Evolutionary conservation across 2,329 filamentous ascomycete genomes (phyloP).

Genomic region (Exophiala aquamarina): DNA sequence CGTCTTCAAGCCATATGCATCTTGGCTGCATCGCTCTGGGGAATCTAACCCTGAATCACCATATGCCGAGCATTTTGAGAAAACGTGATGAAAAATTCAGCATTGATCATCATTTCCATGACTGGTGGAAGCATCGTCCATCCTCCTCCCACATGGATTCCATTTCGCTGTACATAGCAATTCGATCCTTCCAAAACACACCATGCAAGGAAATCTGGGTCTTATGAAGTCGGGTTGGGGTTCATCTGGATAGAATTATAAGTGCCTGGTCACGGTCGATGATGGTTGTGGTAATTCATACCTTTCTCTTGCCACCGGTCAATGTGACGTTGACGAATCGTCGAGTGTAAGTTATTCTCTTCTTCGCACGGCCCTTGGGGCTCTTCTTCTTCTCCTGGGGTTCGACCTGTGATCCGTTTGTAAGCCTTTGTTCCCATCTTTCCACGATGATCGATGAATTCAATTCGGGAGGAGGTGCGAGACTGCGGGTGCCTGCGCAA

Average conservation of each 20-base stretch:
- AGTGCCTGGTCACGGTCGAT: neutral
- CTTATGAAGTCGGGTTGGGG: slow-evolving; percentile 76
- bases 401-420: slow-evolving; percentile 62
- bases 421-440: slow-evolving; percentile 7
- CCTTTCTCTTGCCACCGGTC: slow-evolving; percentile 98
- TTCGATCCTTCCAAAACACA: no score
- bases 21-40: neutral
- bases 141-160: neutral
- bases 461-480: slow-evolving; percentile 19
- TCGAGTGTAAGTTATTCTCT: slow-evolving; percentile 93
- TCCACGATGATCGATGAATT: neutral
- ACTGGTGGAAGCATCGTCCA: neutral
- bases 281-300: slow-evolving; percentile 44
- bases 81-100: neutral
- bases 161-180: neutral
- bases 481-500: slow-evolving; percentile 14
- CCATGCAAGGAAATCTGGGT: neutral
- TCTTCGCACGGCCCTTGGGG: slow-evolving; percentile 96
- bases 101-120: neutral
- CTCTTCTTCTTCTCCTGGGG: slow-evolving; percentile 93
- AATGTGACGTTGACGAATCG: slow-evolving; percentile 98
- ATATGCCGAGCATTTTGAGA: neutral
- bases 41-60: neutral
- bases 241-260: slow-evolving; percentile 64
- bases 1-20: slow-evolving; percentile 4